A percentile compares a stretch with the other conserved stretches of the same genome.
phyloP scores from a whole-genome alignment of 78 protist genomes.

The Salpingoeca rosetta region DNA sequence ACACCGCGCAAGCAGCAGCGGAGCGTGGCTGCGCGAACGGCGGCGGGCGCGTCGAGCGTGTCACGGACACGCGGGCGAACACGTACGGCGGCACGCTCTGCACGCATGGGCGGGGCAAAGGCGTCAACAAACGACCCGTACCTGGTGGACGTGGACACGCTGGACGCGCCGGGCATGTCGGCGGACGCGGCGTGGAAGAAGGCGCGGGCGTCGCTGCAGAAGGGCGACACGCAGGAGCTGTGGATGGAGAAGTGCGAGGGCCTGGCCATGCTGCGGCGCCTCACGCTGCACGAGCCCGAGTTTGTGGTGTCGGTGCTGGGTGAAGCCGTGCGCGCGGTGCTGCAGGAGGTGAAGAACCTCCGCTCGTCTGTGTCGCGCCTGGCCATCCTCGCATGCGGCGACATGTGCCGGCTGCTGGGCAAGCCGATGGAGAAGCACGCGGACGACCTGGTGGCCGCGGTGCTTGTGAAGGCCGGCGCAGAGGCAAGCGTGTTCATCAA shows the following conservation, averaged over 20 bases:
- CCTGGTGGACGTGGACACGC: no score
- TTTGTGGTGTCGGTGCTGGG: background rate
- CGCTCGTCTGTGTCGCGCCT: background rate
- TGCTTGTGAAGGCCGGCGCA: background rate
- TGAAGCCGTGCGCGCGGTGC: background rate
- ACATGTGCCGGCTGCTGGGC: background rate
- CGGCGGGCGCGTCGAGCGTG: no score
- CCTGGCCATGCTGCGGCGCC: background rate
- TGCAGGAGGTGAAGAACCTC: background rate
- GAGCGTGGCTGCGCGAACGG: no score
- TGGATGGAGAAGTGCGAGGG: background rate
- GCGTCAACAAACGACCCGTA: no score
- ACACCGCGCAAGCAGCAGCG: no score
- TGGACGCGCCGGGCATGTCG: no score
- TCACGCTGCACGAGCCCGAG: background rate
- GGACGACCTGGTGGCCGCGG: background rate
- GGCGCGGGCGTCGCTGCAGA: background rate
- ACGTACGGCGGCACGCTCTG: no score
- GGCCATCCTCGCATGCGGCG: background rate
- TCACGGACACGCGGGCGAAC: no score
- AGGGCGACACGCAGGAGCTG: background rate
- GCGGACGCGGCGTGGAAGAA: background rate
- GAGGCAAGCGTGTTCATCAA: background rate
- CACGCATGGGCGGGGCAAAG: no score
- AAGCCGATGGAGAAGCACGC: background rate